A percentile compares a stretch with the other conserved stretches of the same genome.
Evolutionary conservation across 345 rosid species (phyloP).

Genomic region (Lenwebbia sp.): DNA sequence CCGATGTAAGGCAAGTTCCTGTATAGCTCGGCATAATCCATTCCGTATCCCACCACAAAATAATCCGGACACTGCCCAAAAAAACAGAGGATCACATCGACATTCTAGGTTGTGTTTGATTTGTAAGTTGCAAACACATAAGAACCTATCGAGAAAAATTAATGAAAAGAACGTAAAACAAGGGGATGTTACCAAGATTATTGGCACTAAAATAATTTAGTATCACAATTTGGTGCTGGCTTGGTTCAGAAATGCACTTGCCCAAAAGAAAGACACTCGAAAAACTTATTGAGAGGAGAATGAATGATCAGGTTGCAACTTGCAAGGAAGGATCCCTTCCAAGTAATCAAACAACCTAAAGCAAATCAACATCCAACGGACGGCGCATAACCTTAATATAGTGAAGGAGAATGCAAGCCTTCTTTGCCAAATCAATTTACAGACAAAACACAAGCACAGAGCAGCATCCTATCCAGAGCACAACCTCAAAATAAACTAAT

Average conservation of each 20-base stretch:
- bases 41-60: constrained; percentile 86
- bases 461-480: background rate
- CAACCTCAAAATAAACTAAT: background rate
- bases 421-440: background rate
- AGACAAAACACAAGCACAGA: background rate
- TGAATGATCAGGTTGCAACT: background rate
- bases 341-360: background rate
- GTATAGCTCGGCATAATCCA: constrained; percentile 86
- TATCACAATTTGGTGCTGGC: background rate
- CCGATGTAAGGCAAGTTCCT: constrained; percentile 87
- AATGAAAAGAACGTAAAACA: background rate
- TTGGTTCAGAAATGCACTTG: background rate
- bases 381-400: too few species aligned
- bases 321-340: background rate
- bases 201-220: background rate
- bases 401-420: background rate
- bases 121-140: background rate
- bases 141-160: background rate
- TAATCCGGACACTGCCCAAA: constrained; percentile 71
- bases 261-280: background rate
- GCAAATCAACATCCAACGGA: background rate
- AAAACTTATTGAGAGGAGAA: background rate
- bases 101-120: background rate
- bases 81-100: background rate
- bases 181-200: background rate